Base-by-base conservation (phyloP, 176 grass and related monocot species). In the Luzula sylvatica region DNA sequence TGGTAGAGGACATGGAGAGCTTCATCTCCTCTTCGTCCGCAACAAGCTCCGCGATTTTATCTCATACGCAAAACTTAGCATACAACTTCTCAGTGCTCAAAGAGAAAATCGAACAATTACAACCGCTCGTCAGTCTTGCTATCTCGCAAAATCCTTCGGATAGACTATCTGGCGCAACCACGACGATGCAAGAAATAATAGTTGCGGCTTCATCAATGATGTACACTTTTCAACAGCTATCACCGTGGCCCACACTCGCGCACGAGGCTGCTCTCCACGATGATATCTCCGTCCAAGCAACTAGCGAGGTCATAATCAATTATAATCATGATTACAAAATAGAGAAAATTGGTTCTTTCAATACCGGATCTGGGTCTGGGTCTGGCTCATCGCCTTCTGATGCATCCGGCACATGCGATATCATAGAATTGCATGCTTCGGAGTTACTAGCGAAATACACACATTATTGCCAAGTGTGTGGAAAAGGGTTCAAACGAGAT, bases 401-500 rank as follows among this genome's bases (percentile, higher is more conserved):
- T 0, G 13, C 39, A 22, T 42, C 57, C 3, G 26, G 50, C 1
- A 3, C 46, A 21, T 56, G 53, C 30, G 60, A 67, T 65, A 89
- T 96, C 55, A 82, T 89, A 3, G 84, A 96, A 62, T 49, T 96
- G 15, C 77, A 96, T 14, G 90, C 81, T 29, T 55, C 63, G 15
- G 81, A 79, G 53, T 58, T 96, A 22, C 74, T 96, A 23, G 90
- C 90, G 45, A 96, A 96, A 71, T 96, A 77, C 67, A 89, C 89
- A 38, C 92, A 96, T 78, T 80, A 82, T 58, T 96, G 92, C 68
- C 78, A 90, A 14, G 68, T 90, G 29, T 98, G 92, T 70, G 77
- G 85, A 17, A 98, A 98, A 56, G 92, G 92, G 12, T 98, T 98
- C 85, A 98, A 98, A 75, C 92, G 92, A 49, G 92, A 96, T 12